Evolutionary conservation across 495 filamentous ascomycete genomes (phyloP), one percentile per base, ranked within the genome.

Genomic region (Schizothecium vesticola): DNA sequence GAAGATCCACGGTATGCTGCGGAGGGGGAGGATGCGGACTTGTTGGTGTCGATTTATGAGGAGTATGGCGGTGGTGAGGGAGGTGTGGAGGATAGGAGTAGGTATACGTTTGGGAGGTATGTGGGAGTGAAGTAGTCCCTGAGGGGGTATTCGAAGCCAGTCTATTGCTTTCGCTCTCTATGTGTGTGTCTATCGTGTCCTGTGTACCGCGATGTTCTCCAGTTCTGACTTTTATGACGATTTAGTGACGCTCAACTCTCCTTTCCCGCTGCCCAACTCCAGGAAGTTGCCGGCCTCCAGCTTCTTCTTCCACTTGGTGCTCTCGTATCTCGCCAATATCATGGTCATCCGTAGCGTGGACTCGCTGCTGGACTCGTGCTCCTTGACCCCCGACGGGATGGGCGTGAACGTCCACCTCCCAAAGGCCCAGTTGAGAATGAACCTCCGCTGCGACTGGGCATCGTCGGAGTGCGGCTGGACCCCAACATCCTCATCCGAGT

Each of bases 351-450:
- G 84, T 25, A 93, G 79, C 5, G 86, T 77, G 3, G 85, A 79
- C 23, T 81, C 80, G 51, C 77, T 73, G 70, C 77, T 84, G 11
- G 79, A 82, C 63, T 75, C 77, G 31, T 86, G 83, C 67, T 86
- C 84, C n/a, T 70, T 69, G 3, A 73, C 74, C 0, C 71, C 74
- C 6, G 77, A 76, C 6, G 75, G 76, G 43, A 90, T 80, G 0
- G 83, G 82, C 7, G 93, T 94, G 73, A 91, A 94, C 2, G 87
- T 97, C 95, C 95, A 97, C 21, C 95, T 85, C 8, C 93, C 94
- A 79, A 99, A 99, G 0, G 95, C 96, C 95, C 95, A 98, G 76
- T 99, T 99, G 58, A 99, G 83, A 59, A 97, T 96, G 75, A 93
- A 96, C 68, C 87, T 72, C 3, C 65, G 73, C 23, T 68, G 70